A percentile compares a stretch with the other conserved stretches of the same genome.
Conservation (phyloP, 441 rosid species). For the Adansonia rubrostipa region DNA sequence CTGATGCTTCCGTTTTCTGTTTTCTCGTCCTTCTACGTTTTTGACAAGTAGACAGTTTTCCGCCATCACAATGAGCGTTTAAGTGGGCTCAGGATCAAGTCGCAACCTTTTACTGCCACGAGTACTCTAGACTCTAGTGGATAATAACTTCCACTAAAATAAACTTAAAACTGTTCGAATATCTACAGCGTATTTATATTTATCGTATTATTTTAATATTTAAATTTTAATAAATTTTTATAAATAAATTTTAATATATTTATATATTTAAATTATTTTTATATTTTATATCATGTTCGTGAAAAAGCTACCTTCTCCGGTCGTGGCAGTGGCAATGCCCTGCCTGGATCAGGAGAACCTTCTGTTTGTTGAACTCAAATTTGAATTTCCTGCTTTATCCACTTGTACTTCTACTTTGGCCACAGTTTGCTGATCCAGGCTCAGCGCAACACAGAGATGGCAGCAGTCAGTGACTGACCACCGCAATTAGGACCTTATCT, state of each 20-base stretch:
- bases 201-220: too few relatives aligned
- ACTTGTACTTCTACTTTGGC: neutral
- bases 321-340: too few relatives aligned
- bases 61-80: slow-evolving; percentile 27
- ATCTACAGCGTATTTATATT: too few relatives aligned
- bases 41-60: slow-evolving; percentile 23
- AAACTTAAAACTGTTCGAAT: too few relatives aligned
- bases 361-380: slow-evolving; percentile 15
- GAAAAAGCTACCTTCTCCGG: too few relatives aligned
- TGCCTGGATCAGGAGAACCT: neutral
- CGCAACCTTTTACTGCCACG: slow-evolving; percentile 50
- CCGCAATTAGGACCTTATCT: slow-evolving; percentile 33
- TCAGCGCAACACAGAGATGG: too few relatives aligned
- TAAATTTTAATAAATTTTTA: too few relatives aligned
- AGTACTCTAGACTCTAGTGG: slow-evolving; percentile 26
- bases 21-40: neutral
- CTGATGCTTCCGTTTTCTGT: slow-evolving; percentile 12
- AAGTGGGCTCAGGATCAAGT: slow-evolving; percentile 24
- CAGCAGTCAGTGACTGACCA: neutral
- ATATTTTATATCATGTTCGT: too few relatives aligned
- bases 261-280: too few relatives aligned
- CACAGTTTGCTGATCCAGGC: neutral
- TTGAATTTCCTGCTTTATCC: neutral
- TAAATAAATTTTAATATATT: too few relatives aligned
- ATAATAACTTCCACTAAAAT: slow-evolving; percentile 24